These are phyloP conservation scores for Tolypocladium sp. DNA, from an alignment of 2,329 filamentous ascomycete species.

Conservation along the genomic window DNA sequence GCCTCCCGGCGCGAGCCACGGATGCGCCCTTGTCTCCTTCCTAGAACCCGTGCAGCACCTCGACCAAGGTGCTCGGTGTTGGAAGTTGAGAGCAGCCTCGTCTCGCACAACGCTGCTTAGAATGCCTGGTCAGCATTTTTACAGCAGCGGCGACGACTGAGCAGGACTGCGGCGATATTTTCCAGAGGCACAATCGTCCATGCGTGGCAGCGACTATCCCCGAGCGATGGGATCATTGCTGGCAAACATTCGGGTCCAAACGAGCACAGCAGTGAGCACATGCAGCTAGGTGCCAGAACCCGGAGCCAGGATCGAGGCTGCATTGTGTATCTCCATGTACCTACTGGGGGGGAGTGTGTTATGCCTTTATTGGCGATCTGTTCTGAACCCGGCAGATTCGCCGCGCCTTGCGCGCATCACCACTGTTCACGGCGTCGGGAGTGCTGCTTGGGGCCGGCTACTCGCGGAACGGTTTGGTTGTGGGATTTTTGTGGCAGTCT, in stretches of 20 bases:
- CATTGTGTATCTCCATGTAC: background rate
- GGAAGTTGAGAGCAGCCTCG: conserved; percentile 52
- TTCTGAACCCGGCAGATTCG: background rate
- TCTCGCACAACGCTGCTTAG: conserved; percentile 35
- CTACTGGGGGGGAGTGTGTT: background rate
- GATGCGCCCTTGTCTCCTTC: conserved; percentile 21
- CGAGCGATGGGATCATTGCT: conserved; percentile 4
- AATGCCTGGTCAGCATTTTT: conserved; percentile 43
- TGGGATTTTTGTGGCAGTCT: background rate
- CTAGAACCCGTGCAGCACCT: conserved; percentile 14
- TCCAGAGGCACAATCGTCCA: conserved; percentile 1
- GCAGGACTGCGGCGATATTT: conserved; percentile 12
- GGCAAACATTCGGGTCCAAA: conserved; percentile 15
- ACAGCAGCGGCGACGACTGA: conserved; percentile 14
- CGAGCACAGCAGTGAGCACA: conserved; percentile 46
- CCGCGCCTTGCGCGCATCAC: background rate
- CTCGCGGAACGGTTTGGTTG: background rate
- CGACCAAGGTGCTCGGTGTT: conserved; percentile 21
- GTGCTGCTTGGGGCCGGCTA: background rate
- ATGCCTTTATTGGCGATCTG: background rate
- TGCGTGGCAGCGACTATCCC: background rate
- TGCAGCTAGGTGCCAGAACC: background rate
- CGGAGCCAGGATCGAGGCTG: background rate
- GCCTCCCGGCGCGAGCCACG: background rate
- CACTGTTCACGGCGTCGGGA: background rate